Evolutionary conservation across 306 rosid genomes (phyloP), one percentile per base, ranked within the genome.

Genomic region (Arachis stenosperma): DNA sequence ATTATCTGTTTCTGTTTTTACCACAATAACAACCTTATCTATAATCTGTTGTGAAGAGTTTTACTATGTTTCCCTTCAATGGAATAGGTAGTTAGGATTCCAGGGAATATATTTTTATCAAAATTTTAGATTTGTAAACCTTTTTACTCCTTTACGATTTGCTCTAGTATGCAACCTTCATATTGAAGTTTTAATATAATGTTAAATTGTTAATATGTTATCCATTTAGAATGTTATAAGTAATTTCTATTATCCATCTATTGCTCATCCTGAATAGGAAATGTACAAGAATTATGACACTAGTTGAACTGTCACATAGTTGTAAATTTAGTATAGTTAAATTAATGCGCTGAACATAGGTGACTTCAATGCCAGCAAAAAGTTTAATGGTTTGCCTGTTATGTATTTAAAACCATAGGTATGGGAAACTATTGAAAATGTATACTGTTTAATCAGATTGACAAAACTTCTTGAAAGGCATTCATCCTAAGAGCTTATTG

Each of bases 1-100:
- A 46, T 36, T 56, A 48, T 41, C 3, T 3, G 39, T 61, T 64
- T 71, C 73, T 65, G 27, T 52, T 69, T 5, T 39, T 71, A 66
- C 66, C 58, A 29, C 29, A 42, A 58, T 75, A 7, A n/a, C 40
- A 12, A 44, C 50, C 27, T 48, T 14, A 44, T 44, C 12, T 48
- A 48, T 12, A 51, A 12, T 51, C n/a, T 51, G 7, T 51, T 39
- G 40, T 22, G 27, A 22, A 27, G 22, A 33, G 9, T 41, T 64
- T 7, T 47, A 3, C 30, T 2, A 22, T 2, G 27, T 44, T 47
- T 67, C 40, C 61, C 42, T 68, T 22, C 53, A 15, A 63, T 9
- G 50, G 30, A 1, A 12, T 47, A 29, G 37, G 33, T 43, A 22
- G 71, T 61, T 58, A 58, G 46, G 47, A 46, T 30, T 29, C 37